phyloP scores from a whole-genome alignment of 2,329 filamentous ascomycete genomes.

The Venturia pyrina region DNA sequence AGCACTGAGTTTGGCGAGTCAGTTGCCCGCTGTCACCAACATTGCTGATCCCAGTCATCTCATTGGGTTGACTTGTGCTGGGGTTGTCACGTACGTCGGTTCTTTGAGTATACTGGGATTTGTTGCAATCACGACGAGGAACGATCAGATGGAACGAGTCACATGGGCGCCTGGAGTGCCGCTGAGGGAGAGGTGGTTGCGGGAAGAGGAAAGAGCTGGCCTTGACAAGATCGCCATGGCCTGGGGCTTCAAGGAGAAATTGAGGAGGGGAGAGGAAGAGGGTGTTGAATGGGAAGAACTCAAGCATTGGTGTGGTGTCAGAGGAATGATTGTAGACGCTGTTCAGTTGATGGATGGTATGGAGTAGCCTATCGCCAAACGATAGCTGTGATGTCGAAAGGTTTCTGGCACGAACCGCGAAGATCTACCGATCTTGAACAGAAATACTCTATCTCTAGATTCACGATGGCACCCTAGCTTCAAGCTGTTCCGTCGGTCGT shows the following conservation, averaged over 20 bases:
- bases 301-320: constrained; percentile 69
- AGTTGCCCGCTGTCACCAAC: constrained; percentile 60
- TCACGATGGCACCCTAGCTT: too few relatives aligned
- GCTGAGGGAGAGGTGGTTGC: constrained; percentile 70
- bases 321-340: constrained; percentile 83
- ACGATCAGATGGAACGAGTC: constrained; percentile 91
- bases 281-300: constrained; percentile 83
- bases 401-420: too few relatives aligned
- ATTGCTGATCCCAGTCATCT: constrained; percentile 35
- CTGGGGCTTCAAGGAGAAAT: constrained; percentile 82
- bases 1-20: constrained; percentile 60
- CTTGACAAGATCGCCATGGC: constrained; percentile 77
- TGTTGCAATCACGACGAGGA: constrained; percentile 74
- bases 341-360: constrained; percentile 73
- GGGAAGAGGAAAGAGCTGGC: constrained; percentile 82
- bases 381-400: too few relatives aligned
- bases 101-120: constrained; percentile 75
- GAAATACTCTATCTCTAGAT: too few relatives aligned
- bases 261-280: constrained; percentile 78
- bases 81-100: constrained; percentile 72
- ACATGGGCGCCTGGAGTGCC: constrained; percentile 81
- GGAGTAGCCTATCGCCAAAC: not conserved
- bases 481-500: too few relatives aligned
- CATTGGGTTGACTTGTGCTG: constrained; percentile 68
- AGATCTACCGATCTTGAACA: too few relatives aligned